phyloP scores from a whole-genome alignment of 2,329 filamentous ascomycete species.

The Aspergillus jensenii region DNA sequence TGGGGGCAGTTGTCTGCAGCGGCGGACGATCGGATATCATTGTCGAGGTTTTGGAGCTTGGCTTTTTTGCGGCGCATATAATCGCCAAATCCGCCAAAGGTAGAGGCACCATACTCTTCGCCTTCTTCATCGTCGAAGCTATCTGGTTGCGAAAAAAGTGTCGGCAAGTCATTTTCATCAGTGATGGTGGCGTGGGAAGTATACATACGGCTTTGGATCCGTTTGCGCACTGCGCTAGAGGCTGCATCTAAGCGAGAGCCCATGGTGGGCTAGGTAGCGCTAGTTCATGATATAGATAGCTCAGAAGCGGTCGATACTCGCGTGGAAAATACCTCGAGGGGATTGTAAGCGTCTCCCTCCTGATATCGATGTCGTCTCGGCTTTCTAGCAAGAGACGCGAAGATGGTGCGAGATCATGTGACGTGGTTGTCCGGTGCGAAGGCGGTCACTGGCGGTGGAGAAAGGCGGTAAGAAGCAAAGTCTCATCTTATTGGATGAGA shows the following conservation, averaged over 20 bases:
- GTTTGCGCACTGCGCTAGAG: constrained; percentile 60
- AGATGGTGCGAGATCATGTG: constrained; percentile 15
- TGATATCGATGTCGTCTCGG: neutral
- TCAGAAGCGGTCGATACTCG: neutral
- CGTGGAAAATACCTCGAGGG: neutral
- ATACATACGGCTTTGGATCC: constrained; percentile 57
- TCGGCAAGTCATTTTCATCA: neutral
- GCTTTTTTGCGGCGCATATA: constrained; percentile 96
- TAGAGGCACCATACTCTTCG: constrained; percentile 85
- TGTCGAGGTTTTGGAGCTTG: constrained; percentile 93
- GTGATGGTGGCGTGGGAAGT: neutral
- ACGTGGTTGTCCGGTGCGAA: neutral
- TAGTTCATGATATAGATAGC: constrained; percentile 19
- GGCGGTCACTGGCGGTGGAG: constrained; percentile 2
- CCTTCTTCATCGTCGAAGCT: constrained; percentile 77
- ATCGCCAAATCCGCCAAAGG: constrained; percentile 84
- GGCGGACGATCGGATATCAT: constrained; percentile 69
- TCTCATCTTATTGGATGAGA: constrained; percentile 6
- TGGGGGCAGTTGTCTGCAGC: constrained; percentile 63
- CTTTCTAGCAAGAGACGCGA: constrained; percentile 1
- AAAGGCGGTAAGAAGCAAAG: neutral
- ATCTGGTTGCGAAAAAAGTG: constrained; percentile 45
- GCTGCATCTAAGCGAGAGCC: constrained; percentile 63
- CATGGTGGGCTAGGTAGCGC: constrained; percentile 46
- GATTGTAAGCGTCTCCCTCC: neutral